These are phyloP conservation scores for Yamadazyma atmosphaerica DNA, from an alignment of 1,139 yeast genomes.

Conservation along the genomic window DNA sequence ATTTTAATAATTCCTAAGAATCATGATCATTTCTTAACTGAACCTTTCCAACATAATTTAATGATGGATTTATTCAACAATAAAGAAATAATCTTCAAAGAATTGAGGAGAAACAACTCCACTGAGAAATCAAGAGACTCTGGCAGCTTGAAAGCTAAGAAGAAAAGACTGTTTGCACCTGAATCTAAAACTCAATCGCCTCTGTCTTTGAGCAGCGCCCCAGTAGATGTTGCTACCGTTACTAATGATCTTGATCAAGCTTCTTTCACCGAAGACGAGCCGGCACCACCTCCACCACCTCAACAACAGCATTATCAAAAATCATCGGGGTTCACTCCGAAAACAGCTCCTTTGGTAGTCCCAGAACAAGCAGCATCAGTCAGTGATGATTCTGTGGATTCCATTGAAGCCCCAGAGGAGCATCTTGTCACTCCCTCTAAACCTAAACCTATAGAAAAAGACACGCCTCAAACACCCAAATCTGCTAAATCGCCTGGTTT, in stretches of 20 bases:
- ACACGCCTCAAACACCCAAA: slow-evolving; percentile 17
- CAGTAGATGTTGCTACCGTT: slow-evolving; percentile 7
- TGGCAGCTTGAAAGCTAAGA: slow-evolving; percentile 9
- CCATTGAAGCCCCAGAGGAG: slow-evolving; percentile 5
- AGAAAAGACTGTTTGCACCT: slow-evolving; percentile 5
- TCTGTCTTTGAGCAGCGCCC: not conserved
- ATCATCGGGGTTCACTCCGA: not conserved
- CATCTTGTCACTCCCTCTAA: slow-evolving; percentile 3
- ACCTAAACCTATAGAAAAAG: slow-evolving; percentile 13
- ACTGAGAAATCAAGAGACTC: slow-evolving; percentile 12
- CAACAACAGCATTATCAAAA: slow-evolving; percentile 2
- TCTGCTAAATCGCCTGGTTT: slow-evolving; percentile 26
- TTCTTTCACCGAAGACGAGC: slow-evolving; percentile 3
- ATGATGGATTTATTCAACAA: slow-evolving; percentile 61
- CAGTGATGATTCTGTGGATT: slow-evolving; percentile 4
- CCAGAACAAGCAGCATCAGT: not conserved
- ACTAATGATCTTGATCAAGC: slow-evolving; percentile 9
- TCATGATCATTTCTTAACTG: slow-evolving; percentile 15
- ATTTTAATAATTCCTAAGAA: slow-evolving; percentile 60
- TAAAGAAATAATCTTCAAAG: slow-evolving; percentile 55
- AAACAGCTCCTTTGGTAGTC: not conserved
- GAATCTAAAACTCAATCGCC: not conserved
- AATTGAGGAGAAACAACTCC: slow-evolving; percentile 42
- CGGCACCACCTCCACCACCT: slow-evolving; percentile 3
- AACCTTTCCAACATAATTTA: slow-evolving; percentile 45